phyloP scores from a whole-genome alignment of 345 rosid species.

The Corchorus olitorius region DNA sequence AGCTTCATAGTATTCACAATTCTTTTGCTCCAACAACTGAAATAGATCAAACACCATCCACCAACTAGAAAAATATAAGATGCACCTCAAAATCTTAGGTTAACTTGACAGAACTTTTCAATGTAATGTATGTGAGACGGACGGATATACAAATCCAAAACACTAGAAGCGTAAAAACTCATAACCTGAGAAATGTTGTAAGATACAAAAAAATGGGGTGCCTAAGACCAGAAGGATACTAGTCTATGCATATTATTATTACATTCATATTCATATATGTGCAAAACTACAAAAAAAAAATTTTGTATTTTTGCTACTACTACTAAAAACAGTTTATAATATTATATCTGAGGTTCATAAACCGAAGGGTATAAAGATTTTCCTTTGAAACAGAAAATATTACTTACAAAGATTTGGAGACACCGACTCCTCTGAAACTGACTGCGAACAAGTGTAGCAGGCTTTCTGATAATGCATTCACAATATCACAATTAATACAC shows the following conservation, averaged over 20 bases:
- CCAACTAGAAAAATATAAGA: neutral
- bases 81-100: neutral
- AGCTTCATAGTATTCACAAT: neutral
- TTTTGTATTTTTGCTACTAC: too few species aligned
- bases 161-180: neutral
- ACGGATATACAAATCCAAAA: neutral
- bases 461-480: constrained; percentile 59
- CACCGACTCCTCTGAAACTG: constrained; percentile 64
- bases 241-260: neutral
- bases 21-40: neutral
- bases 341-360: constrained; percentile 6
- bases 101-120: neutral
- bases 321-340: neutral
- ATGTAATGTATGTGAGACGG: neutral
- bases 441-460: constrained; percentile 70
- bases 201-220: neutral
- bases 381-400: constrained; percentile 6
- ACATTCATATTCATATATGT: neutral
- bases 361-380: neutral
- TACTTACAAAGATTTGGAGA: constrained; percentile 85
- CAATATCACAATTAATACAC: constrained; percentile 27
- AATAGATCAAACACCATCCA: neutral
- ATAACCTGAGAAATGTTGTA: neutral
- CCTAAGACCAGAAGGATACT: neutral
- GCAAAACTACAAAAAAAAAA: neutral